These are phyloP conservation scores for Ophioceras dolichostomum DNA, from an alignment of 2,329 filamentous ascomycete genomes.

Conservation along the genomic window DNA sequence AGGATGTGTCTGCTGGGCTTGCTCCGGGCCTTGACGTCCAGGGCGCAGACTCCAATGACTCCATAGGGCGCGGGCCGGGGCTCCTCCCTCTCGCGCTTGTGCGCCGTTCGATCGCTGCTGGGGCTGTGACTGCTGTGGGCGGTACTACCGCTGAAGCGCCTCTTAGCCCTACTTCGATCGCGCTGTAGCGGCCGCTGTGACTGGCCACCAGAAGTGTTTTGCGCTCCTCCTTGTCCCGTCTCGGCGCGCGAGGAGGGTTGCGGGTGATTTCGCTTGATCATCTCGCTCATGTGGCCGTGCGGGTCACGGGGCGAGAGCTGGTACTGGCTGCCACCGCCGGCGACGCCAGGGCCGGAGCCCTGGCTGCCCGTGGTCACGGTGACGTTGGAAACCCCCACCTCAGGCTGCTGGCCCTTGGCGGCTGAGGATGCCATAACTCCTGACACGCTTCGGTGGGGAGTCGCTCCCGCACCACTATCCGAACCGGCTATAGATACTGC, in stretches of 20 bases:
- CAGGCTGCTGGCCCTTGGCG: conserved; percentile 34
- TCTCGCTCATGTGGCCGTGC: conserved; percentile 27
- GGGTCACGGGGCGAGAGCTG: conserved; percentile 32
- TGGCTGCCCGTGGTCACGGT: conserved; percentile 38
- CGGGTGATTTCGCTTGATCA: conserved; percentile 26
- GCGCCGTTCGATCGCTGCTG: conserved; percentile 52
- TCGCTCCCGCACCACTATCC: conserved; percentile 25
- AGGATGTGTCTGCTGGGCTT: conserved; percentile 95
- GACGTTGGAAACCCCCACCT: conserved; percentile 36
- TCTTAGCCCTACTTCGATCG: conserved; percentile 54
- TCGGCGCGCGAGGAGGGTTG: background rate
- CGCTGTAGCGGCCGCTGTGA: conserved; percentile 16
- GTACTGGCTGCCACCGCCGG: conserved; percentile 27
- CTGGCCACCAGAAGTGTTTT: background rate
- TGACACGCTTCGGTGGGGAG: conserved; percentile 27
- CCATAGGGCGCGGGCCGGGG: conserved; percentile 51
- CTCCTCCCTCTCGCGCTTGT: conserved; percentile 47
- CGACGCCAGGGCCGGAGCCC: too few species aligned
- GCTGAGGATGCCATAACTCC: conserved; percentile 31
- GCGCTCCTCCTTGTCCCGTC: too few species aligned
- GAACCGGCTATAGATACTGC: conserved; percentile 40
- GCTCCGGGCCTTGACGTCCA: conserved; percentile 91
- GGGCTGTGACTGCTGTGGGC: conserved; percentile 72
- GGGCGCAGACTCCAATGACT: conserved; percentile 82
- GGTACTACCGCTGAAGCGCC: conserved; percentile 72